Evolutionary conservation across 2,329 filamentous ascomycete genomes (phyloP), one percentile per base, ranked within the genome.

Genomic region (Amauroascus verrucosus): DNA sequence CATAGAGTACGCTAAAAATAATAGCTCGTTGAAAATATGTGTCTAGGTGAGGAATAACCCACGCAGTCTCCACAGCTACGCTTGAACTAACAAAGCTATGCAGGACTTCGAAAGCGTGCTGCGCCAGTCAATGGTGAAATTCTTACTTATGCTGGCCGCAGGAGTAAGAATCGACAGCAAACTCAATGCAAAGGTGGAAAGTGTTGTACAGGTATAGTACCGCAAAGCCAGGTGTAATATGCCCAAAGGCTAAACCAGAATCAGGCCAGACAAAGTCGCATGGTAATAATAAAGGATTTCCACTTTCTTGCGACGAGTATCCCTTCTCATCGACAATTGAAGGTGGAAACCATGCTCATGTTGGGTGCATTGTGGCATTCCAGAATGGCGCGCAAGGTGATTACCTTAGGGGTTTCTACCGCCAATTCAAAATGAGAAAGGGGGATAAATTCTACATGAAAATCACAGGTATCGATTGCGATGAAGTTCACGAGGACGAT

Each of bases 301-400:
- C 46, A 22, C 32, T 48, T 5, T 48, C 46, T 20, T 45, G 38
- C 33, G 50, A 51, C 24, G 48, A 48, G 20, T 48, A 48, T 6
- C 46, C 46, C 13, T 48, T 51, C n/a, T 28, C 48, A 13, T 51
- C 48, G 14, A 43, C 33, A 1, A 14, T 26, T 6, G 48, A 51
- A 30, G 48, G 48, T 4, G 48, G 48, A 3, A 4, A 5, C 5
- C 20, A 33, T 26, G 48, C 48, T n/a, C 48, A 51, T 41, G 48
- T 51, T 26, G 48, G 48, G 26, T 51, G 48, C 22, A 51, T 51
- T 20, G 20, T 35, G 24, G 48, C 32, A 6, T 51, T 51, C 48
- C 48, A 51, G 22, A 51, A 51, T 24, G 48, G 48, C n/a, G 48
- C 48, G n/a, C 48, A 51, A 24, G 48, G 48, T 22, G 48, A 51